Percentiles rank a stretch among this genome's conserved stretches.
Evolutionary conservation across 1,284 basidiomycete species (phyloP).

Genomic region (Moniliophthora roreri): DNA sequence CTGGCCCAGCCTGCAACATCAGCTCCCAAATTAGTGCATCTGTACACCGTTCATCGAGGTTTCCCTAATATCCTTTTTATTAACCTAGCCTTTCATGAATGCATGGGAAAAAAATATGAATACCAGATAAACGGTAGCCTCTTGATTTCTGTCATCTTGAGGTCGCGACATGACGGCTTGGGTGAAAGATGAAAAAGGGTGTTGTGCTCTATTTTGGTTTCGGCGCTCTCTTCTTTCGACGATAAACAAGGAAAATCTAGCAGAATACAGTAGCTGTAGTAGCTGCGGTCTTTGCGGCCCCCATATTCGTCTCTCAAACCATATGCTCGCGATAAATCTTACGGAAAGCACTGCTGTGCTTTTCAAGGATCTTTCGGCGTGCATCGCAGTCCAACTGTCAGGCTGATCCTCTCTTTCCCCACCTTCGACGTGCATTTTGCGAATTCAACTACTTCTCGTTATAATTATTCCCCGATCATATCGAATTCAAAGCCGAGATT

Average conservation of each 20-base stretch:
- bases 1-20: conserved; percentile 97
- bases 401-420: conserved; percentile 8
- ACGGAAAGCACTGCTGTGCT: not conserved
- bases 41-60: conserved; percentile 92
- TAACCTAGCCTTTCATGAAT: not conserved
- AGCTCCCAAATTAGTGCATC: conserved; percentile 98
- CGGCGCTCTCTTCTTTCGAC: conserved; percentile 21
- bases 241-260: conserved; percentile 16
- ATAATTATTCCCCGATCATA: not conserved
- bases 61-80: conserved; percentile 64
- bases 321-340: not conserved
- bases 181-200: conserved; percentile 9
- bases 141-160: conserved; percentile 92
- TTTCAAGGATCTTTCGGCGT: not conserved
- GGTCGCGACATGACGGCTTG: conserved; percentile 66
- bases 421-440: not conserved
- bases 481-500: not conserved
- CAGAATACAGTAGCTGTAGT: too few relatives aligned
- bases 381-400: not conserved
- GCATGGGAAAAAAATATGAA: conserved; percentile 25
- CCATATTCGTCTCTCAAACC: too few relatives aligned
- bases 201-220: conserved; percentile 13
- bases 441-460: not conserved
- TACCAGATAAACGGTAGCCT: conserved; percentile 93
- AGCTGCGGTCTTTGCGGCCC: too few relatives aligned